phyloP scores from a whole-genome alignment of 106 monocot genomes.

The Agapanthus africanus region DNA sequence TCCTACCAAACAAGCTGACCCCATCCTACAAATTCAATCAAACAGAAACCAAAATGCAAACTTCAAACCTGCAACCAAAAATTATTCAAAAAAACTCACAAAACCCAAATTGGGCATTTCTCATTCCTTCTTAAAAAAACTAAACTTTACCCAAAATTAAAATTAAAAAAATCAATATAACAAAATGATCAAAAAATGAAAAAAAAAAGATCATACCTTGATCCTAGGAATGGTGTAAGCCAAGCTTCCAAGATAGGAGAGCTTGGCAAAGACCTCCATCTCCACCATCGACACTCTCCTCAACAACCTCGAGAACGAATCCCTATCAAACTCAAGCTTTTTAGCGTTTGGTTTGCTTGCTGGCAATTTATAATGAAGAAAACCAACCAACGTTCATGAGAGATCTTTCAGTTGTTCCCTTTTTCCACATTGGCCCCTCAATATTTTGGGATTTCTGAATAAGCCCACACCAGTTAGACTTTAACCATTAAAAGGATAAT shows the following conservation, averaged over 20 bases:
- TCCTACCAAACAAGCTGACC: no score
- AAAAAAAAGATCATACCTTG: slow-evolving; percentile 32
- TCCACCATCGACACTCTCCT: slow-evolving; percentile 49
- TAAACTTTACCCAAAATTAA: neutral
- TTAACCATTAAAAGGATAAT: no score
- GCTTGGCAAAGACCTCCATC: slow-evolving; percentile 40
- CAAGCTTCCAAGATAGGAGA: slow-evolving; percentile 62
- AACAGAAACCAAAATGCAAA: neutral
- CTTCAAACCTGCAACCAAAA: neutral
- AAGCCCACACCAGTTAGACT: no score
- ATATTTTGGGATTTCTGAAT: no score
- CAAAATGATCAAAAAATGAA: neutral
- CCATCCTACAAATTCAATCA: no score
- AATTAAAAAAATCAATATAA: neutral
- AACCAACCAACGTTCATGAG: no score
- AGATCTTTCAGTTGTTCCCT: no score
- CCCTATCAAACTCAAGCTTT: slow-evolving; percentile 33
- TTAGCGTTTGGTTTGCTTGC: no score
- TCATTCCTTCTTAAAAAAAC: neutral
- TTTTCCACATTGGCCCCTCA: no score
- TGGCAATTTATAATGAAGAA: no score
- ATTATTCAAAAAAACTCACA: neutral
- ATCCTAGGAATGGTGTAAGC: slow-evolving; percentile 67
- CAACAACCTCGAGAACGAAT: slow-evolving; percentile 61
- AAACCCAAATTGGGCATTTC: neutral